A percentile compares a stretch with the other conserved stretches of the same genome.
phyloP scores from a whole-genome alignment of 2,329 filamentous ascomycete genomes.

The Fusarium xyrophilum region DNA sequence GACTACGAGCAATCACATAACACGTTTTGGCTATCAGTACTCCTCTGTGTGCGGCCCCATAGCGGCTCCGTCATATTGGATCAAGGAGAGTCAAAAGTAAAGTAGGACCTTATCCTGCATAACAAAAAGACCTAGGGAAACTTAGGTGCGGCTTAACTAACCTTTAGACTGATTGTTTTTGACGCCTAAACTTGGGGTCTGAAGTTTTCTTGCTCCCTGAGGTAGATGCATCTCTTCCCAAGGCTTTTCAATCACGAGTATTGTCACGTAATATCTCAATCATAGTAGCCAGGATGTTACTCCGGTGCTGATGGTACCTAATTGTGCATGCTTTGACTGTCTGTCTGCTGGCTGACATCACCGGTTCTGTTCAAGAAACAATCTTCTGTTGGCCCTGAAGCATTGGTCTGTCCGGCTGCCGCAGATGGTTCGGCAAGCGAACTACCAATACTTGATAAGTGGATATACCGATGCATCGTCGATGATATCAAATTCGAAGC shows the following conservation, averaged over 20 bases:
- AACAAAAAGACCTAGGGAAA: background rate
- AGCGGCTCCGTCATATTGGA: conserved; percentile 17
- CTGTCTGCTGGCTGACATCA: background rate
- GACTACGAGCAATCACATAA: conserved; percentile 39
- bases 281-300: background rate
- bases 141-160: background rate
- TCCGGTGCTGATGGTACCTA: background rate
- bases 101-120: background rate
- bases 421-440: conserved; percentile 12
- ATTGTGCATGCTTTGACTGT: background rate
- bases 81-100: background rate
- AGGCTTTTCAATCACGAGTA: background rate
- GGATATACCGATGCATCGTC: background rate
- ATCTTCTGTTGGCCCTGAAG: conserved; percentile 3
- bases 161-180: background rate
- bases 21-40: conserved; percentile 24
- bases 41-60: conserved; percentile 23
- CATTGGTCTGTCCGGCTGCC: conserved; percentile 1
- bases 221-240: background rate
- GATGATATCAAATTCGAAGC: background rate
- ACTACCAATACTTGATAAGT: background rate
- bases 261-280: background rate
- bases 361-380: background rate
- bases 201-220: background rate
- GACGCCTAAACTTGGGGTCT: background rate